Conservation (phyloP, 2,329 filamentous ascomycete genomes). For the Neoscytalidium dimidiatum region DNA sequence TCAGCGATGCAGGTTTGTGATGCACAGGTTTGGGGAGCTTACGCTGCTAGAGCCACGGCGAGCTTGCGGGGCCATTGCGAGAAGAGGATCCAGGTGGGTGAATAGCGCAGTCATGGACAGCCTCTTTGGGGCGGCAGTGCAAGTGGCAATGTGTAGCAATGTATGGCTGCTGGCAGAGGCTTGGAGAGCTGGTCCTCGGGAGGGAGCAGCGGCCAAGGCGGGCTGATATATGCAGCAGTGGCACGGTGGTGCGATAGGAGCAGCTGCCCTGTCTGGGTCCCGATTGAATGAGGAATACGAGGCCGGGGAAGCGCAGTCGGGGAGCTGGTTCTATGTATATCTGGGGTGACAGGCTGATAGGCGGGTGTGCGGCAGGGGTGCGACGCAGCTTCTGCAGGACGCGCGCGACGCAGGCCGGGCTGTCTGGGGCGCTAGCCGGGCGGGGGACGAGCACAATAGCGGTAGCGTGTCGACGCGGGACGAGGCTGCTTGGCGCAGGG, state of each 20-base stretch:
- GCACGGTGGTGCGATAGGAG: conserved; percentile 2
- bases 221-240: not conserved
- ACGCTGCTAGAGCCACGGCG: conserved; percentile 8
- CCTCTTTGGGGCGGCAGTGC: not conserved
- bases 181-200: too few species aligned
- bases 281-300: not conserved
- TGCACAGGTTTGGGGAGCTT: not conserved
- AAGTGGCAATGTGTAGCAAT: not conserved
- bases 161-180: too few species aligned
- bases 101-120: conserved; percentile 9
- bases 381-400: not conserved
- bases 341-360: conserved; percentile 2
- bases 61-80: conserved; percentile 12
- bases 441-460: not conserved
- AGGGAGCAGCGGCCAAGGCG: not conserved
- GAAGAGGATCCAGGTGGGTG: not conserved
- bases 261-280: too few species aligned
- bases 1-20: not conserved
- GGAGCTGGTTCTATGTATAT: conserved; percentile 8
- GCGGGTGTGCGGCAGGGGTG: not conserved
- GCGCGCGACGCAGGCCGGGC: not conserved
- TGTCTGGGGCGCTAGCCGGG: conserved; percentile 1
- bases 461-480: too few species aligned
- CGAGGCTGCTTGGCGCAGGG: too few species aligned
- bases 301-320: not conserved